These are phyloP conservation scores for Phytophthora hybrid DNA, from an alignment of 352 stramenopile genomes.

Conservation along the genomic window DNA sequence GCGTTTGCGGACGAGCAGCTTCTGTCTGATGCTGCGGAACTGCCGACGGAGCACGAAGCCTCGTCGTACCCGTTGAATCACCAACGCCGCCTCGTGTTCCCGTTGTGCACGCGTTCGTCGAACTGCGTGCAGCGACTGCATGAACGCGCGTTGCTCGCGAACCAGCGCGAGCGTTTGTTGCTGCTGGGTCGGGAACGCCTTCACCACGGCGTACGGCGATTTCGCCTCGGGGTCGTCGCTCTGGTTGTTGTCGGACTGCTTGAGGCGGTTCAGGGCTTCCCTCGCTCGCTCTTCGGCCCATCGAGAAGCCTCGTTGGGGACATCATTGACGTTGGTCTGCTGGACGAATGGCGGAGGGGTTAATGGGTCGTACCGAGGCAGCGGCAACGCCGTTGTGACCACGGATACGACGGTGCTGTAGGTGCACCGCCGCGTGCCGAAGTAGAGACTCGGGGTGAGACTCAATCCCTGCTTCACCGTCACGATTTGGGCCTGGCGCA, in stretches of 20 bases:
- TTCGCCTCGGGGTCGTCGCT: constrained; percentile 14
- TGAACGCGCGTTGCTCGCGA: constrained; percentile 58
- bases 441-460: constrained; percentile 72
- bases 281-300: constrained; percentile 34
- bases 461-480: constrained; percentile 62
- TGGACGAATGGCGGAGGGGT: background rate
- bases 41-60: constrained; percentile 57
- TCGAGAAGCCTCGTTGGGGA: constrained; percentile 17
- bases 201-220: constrained; percentile 26
- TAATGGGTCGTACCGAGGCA: constrained; percentile 40
- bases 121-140: constrained; percentile 44
- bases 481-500: constrained; percentile 63
- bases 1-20: constrained; percentile 69
- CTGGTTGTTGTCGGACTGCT: constrained; percentile 29
- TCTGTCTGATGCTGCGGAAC: constrained; percentile 58
- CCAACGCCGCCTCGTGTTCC: constrained; percentile 55
- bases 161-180: constrained; percentile 45
- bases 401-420: constrained; percentile 81
- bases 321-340: constrained; percentile 2
- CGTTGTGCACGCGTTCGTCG: constrained; percentile 43
- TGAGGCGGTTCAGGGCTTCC: constrained; percentile 12
- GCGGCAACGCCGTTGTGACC: constrained; percentile 57
- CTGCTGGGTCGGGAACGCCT: constrained; percentile 30
- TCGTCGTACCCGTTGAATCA: constrained; percentile 65
- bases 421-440: constrained; percentile 72